phyloP scores from a whole-genome alignment of 2,329 filamentous ascomycete species.

The Graphilbum sp. region DNA sequence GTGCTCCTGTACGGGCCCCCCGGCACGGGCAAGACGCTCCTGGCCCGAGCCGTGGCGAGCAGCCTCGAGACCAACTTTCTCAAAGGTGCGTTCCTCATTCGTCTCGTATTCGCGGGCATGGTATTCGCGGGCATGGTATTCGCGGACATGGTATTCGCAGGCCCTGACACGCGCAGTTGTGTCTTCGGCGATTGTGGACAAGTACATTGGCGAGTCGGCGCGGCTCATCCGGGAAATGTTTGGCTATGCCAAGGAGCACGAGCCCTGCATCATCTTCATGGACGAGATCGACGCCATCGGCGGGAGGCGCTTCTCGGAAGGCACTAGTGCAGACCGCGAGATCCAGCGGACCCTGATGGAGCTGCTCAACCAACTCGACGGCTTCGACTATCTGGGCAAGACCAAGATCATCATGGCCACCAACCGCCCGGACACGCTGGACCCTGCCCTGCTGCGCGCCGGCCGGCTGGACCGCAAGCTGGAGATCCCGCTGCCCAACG shows the following conservation, averaged over 20 bases:
- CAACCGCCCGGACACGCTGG: conserved; percentile 89
- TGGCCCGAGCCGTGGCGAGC: conserved; percentile 89
- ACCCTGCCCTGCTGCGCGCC: conserved; percentile 81
- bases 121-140: too few species aligned
- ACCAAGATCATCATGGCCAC: conserved; percentile 99
- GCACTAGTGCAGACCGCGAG: conserved; percentile 92
- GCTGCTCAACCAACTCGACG: conserved; percentile 92
- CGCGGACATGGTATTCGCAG: too few species aligned
- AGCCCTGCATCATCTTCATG: conserved; percentile 99
- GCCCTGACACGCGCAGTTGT: conserved; percentile 45
- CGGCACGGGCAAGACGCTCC: conserved; percentile 88
- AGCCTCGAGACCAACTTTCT: conserved; percentile 96
- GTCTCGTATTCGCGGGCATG: too few species aligned
- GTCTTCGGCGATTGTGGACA: conserved; percentile 97
- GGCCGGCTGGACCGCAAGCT: conserved; percentile 94
- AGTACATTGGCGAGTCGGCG: conserved; percentile 97
- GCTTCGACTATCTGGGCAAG: conserved; percentile 98
- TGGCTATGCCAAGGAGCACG: conserved; percentile 97
- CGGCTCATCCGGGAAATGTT: conserved; percentile 98
- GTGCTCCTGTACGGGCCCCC: conserved; percentile 91
- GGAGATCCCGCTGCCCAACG: conserved; percentile 91
- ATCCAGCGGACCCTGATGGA: conserved; percentile 99
- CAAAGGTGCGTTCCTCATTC: conserved; percentile 54
- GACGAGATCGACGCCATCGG: conserved; percentile 99
- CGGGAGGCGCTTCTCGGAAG: conserved; percentile 89